These are phyloP conservation scores for Aspergillus pseudoterreus DNA, from an alignment of 2,329 filamentous ascomycete genomes.

Conservation along the genomic window DNA sequence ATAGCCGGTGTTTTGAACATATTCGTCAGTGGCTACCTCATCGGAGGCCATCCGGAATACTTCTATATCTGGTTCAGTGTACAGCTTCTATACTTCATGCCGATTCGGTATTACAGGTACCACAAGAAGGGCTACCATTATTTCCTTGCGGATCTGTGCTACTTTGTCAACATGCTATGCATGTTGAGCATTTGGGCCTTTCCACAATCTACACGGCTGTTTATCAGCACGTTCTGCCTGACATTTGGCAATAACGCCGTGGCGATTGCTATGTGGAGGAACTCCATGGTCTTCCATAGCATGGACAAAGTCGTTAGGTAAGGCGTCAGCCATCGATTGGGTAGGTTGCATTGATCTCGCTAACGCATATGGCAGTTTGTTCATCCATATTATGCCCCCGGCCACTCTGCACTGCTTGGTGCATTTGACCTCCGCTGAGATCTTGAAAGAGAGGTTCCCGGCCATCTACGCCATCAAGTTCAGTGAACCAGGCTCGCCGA, in stretches of 20 bases:
- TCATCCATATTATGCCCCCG: slow-evolving; percentile 99
- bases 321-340: slow-evolving; percentile 9
- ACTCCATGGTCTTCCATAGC: slow-evolving; percentile 96
- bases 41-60: slow-evolving; percentile 77
- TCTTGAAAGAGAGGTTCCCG: slow-evolving; percentile 70
- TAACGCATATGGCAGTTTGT: slow-evolving; percentile 56
- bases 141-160: slow-evolving; percentile 94
- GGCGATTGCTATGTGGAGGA: slow-evolving; percentile 98
- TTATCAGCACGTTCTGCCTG: slow-evolving; percentile 88
- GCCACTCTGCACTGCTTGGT: slow-evolving; percentile 89
- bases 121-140: slow-evolving; percentile 91
- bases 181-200: slow-evolving; percentile 86
- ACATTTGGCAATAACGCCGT: slow-evolving; percentile 96
- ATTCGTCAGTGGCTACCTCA: slow-evolving; percentile 90
- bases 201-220: slow-evolving; percentile 81
- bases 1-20: slow-evolving; percentile 96
- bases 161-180: slow-evolving; percentile 90
- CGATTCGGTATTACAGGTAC: slow-evolving; percentile 88
- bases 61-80: slow-evolving; percentile 91
- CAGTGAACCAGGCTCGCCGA: slow-evolving; percentile 64
- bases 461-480: slow-evolving; percentile 79
- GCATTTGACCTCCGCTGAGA: slow-evolving; percentile 67
- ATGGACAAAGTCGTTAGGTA: slow-evolving; percentile 93
- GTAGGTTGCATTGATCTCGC: not conserved
- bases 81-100: slow-evolving; percentile 93